These are phyloP conservation scores for Gillenia trifoliata DNA, from an alignment of 306 rosid genomes.

Conservation along the genomic window DNA sequence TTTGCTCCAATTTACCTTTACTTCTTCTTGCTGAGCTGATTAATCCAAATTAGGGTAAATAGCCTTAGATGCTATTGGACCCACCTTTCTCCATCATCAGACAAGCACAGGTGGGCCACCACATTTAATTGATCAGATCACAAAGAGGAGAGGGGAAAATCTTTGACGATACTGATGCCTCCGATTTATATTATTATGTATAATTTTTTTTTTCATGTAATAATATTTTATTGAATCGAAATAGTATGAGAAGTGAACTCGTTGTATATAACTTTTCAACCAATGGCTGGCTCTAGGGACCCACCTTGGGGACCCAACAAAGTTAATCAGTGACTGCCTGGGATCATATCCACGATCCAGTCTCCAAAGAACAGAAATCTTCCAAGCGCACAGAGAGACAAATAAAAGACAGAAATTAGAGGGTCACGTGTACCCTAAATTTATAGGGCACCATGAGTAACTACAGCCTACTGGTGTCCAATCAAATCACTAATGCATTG, in stretches of 20 bases:
- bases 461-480: background rate
- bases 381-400: background rate
- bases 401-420: background rate
- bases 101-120: constrained; percentile 23
- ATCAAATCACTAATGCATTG: background rate
- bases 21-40: background rate
- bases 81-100: background rate
- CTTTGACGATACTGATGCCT: constrained; percentile 2
- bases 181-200: too few species aligned
- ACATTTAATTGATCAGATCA: constrained; percentile 14
- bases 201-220: too few species aligned
- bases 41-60: background rate
- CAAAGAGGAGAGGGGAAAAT: background rate
- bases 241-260: too few species aligned
- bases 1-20: too few species aligned
- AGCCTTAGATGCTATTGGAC: background rate
- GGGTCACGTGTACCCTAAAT: background rate
- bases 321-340: background rate
- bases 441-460: background rate
- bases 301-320: background rate
- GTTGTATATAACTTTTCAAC: too few species aligned
- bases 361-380: background rate
- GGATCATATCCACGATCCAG: background rate
- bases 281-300: too few species aligned
- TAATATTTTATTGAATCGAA: too few species aligned